phyloP scores from a whole-genome alignment of 2,329 filamentous ascomycete genomes.

The Chaetomium sp. region DNA sequence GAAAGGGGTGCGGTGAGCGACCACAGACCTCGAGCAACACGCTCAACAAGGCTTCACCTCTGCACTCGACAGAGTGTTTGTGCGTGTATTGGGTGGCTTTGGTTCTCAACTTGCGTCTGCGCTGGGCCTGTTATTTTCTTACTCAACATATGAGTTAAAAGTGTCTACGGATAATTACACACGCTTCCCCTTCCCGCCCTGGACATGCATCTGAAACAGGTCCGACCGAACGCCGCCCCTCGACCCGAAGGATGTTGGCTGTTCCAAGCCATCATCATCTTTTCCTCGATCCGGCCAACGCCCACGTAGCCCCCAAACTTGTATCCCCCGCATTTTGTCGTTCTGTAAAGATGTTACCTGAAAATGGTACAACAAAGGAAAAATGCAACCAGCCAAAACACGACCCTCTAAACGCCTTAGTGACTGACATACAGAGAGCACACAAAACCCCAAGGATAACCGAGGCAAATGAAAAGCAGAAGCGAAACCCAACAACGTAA shows the following conservation, averaged over 20 bases:
- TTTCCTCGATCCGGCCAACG: not conserved
- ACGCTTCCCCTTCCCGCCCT: not conserved
- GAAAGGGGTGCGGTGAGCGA: no score
- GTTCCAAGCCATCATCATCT: no score
- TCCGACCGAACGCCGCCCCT: not conserved
- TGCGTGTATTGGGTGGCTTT: no score
- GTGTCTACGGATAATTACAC: not conserved
- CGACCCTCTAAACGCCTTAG: no score
- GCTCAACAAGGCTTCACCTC: not conserved
- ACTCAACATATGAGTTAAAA: not conserved
- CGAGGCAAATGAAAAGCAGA: not conserved
- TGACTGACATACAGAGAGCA: no score
- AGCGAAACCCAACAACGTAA: not conserved
- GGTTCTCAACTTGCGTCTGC: no score
- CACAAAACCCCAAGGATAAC: no score
- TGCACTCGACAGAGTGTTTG: not conserved
- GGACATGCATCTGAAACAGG: not conserved
- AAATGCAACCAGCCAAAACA: no score
- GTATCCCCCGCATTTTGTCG: not conserved
- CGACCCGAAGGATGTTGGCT: not conserved
- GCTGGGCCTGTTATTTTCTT: not conserved
- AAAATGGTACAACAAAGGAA: no score
- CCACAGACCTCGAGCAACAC: no score
- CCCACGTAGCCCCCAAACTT: not conserved
- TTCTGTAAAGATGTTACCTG: not conserved